Evolutionary conservation across 2,329 filamentous ascomycete species (phyloP).

Genomic region (Clarireedia sp.): DNA sequence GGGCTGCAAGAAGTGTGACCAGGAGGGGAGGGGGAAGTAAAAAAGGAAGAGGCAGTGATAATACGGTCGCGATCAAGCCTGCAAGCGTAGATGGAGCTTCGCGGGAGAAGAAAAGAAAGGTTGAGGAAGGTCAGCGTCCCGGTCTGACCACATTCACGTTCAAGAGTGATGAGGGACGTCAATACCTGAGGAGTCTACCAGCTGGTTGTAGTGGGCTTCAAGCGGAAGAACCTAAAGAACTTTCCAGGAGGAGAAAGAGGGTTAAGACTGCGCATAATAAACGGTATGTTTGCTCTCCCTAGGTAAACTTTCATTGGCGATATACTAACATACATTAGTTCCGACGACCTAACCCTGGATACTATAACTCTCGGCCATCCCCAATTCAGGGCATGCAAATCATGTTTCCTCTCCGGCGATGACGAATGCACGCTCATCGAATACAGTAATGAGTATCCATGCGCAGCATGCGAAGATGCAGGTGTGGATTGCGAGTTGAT

Average conservation of each 20-base stretch:
- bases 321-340: conserved; percentile 11
- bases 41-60: neutral
- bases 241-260: neutral
- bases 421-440: conserved; percentile 23
- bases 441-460: conserved; percentile 19
- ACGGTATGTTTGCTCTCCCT: neutral
- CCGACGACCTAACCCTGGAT: conserved; percentile 18
- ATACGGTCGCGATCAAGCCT: neutral
- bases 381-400: conserved; percentile 23
- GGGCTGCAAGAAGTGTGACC: neutral
- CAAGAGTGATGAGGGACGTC: neutral
- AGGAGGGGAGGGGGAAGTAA: neutral
- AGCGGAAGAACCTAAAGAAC: neutral
- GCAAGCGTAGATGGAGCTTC: too few relatives aligned
- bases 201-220: conserved; percentile 3
- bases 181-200: neutral
- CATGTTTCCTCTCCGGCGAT: conserved; percentile 19
- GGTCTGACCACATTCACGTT: neutral
- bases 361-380: conserved; percentile 17
- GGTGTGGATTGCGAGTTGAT: conserved; percentile 18
- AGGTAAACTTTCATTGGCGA: too few relatives aligned
- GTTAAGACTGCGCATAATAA: conserved; percentile 3
- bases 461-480: conserved; percentile 20
- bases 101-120: too few relatives aligned
- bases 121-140: too few relatives aligned